phyloP scores from a whole-genome alignment of 805 yeast species.

The Candida morakotiae region DNA sequence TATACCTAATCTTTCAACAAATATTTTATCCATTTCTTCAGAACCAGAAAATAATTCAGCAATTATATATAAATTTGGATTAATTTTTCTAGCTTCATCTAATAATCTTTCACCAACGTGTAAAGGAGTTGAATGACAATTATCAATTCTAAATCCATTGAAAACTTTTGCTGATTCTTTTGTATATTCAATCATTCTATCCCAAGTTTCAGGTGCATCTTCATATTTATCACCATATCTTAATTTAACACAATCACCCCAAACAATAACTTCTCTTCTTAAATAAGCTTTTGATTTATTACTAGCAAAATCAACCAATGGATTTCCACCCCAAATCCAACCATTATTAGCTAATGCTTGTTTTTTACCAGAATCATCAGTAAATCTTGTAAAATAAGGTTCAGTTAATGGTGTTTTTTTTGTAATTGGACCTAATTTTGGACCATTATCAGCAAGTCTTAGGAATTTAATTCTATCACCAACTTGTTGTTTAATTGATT shows the following conservation, averaged over 20 bases:
- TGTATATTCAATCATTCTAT: conserved; percentile 77
- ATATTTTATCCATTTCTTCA: conserved; percentile 83
- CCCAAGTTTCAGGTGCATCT: conserved; percentile 90
- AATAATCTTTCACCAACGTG: conserved; percentile 89
- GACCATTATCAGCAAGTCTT: conserved; percentile 79
- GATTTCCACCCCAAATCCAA: conserved; percentile 98
- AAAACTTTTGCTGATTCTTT: conserved; percentile 67
- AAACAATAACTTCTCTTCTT: conserved; percentile 87
- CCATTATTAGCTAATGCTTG: conserved; percentile 91
- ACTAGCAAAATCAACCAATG: conserved; percentile 90
- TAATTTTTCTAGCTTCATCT: conserved; percentile 80
- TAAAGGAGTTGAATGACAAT: conserved; percentile 93
- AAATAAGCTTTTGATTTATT: conserved; percentile 72
- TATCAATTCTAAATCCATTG: conserved; percentile 89
- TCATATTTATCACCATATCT: conserved; percentile 74
- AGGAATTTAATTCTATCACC: conserved; percentile 72
- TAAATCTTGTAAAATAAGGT: conserved; percentile 80
- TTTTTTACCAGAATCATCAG: conserved; percentile 46
- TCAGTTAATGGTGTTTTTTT: conserved; percentile 64
- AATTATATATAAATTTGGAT: conserved; percentile 85
- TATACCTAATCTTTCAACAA: conserved; percentile 87
- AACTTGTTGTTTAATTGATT: conserved; percentile 62
- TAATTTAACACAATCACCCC: conserved; percentile 96
- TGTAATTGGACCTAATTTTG: conserved; percentile 62
- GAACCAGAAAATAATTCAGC: conserved; percentile 95